Base-by-base conservation (phyloP, 371 early-diverging fungal genomes). In the Quaeritorhiza haematococci region DNA sequence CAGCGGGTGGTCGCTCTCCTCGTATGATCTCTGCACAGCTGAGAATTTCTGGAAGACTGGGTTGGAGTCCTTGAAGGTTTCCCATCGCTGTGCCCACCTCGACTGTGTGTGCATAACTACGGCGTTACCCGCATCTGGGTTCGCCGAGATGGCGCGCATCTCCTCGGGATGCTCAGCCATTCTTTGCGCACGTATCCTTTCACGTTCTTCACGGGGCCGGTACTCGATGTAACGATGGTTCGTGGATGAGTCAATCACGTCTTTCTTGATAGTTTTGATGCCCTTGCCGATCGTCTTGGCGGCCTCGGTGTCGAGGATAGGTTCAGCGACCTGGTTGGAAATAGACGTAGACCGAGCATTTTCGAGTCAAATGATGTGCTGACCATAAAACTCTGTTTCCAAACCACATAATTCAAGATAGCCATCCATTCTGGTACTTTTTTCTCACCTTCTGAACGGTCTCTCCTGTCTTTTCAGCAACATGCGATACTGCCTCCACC, bases 41-140 rank as follows among this genome's bases (percentile, higher is more conserved):
- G 91, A 89, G 49, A 94, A 46, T 23, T 48, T 43, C 27, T 90
- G 91, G 70, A 90, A 85, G 28, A 98, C 68, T 32, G 93, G 84
- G 75, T 79, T 91, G 53, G 84, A 86, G 47, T 93, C 92, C 76
- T 92, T 91, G 72, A 96, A 94, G 53, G 87, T 88, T 42, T 77
- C 79, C 96, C 96, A 96, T 64, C 87, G 82, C 71, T 89, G 90
- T 64, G 88, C 87, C 92, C 93, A 91, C 56, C 83, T 85, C 33
- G 92, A 85, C 60, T 91, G 88, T 73, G 93, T 90, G 73, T 94
- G 94, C 53, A 93, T 59, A 4, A 94, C 93, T 58, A 98, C 83
- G 34, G 84, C 80, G 28, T 82, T 78, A 53, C 94, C 94, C 43
- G 97, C 96, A n/a, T 73, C 64, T 2, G 67, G 66, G 60, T 75